Conservation (phyloP, 176 grass and related monocot genomes). For the Carex parvula region DNA sequence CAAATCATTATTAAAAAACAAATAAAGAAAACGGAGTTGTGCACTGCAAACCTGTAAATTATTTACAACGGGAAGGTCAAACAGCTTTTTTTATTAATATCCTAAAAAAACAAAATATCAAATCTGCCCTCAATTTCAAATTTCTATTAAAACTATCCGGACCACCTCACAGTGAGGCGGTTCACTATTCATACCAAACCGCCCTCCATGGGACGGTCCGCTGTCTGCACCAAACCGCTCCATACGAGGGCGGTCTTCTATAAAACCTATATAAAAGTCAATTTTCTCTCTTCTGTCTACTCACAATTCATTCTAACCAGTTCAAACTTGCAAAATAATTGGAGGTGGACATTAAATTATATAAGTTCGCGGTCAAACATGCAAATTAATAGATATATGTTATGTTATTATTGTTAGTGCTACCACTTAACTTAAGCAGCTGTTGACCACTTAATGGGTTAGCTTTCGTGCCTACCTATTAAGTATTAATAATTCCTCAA, state of each 20-base stretch:
- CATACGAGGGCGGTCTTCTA: too few species aligned
- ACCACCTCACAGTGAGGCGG: too few species aligned
- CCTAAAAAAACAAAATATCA: too few species aligned
- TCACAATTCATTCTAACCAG: too few species aligned
- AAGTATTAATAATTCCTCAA: background rate
- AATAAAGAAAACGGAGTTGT: background rate
- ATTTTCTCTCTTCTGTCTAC: too few species aligned
- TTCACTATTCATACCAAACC: too few species aligned
- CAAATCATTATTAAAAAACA: background rate
- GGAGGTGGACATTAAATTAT: background rate
- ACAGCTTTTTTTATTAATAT: too few species aligned
- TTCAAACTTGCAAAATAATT: background rate
- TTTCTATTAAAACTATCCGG: too few species aligned
- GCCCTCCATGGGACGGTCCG: too few species aligned
- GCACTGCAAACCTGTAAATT: background rate
- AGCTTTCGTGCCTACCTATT: conserved; percentile 9
- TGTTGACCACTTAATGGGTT: background rate
- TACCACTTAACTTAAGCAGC: background rate
- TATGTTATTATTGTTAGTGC: background rate
- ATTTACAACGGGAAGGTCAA: background rate
- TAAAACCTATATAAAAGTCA: too few species aligned
- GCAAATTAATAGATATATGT: background rate
- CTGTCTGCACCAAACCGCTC: too few species aligned
- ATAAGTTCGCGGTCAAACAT: background rate
- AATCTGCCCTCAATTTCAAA: too few species aligned